Conservation (phyloP, 2,329 filamentous ascomycete genomes). For the Trichoderma gracile region DNA sequence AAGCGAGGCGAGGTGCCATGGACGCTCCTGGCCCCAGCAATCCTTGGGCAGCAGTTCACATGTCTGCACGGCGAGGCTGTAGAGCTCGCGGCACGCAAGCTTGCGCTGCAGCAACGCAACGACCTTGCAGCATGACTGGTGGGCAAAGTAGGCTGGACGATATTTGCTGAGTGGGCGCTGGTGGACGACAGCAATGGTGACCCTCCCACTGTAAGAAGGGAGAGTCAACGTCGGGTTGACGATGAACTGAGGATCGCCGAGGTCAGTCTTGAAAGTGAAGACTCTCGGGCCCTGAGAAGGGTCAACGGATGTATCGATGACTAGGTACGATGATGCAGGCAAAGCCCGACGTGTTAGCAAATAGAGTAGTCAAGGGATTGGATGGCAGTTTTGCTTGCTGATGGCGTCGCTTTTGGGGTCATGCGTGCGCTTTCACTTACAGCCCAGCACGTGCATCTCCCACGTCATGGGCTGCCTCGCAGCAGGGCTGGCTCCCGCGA, state of each 20-base stretch:
- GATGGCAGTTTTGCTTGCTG: no score
- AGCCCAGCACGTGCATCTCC: constrained; percentile 1
- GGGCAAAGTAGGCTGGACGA: background rate
- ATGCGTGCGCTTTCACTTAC: background rate
- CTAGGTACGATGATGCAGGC: background rate
- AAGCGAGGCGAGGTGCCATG: background rate
- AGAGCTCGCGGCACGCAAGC: background rate
- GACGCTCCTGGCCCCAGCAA: background rate
- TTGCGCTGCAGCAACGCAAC: background rate
- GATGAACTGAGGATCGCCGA: background rate
- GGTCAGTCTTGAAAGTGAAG: background rate
- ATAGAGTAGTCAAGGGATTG: no score
- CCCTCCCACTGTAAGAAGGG: background rate
- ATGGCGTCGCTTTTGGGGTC: background rate
- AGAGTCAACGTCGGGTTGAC: background rate
- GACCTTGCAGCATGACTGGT: background rate
- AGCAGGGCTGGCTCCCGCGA: no score
- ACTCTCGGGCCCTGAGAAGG: background rate
- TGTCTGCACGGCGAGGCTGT: background rate
- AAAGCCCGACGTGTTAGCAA: background rate
- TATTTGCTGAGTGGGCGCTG: background rate
- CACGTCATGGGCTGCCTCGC: background rate
- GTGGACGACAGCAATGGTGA: background rate
- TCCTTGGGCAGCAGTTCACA: background rate
- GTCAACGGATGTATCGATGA: background rate